phyloP scores from a whole-genome alignment of 2,329 filamentous ascomycete species.

The Aspergillus brasiliensis region DNA sequence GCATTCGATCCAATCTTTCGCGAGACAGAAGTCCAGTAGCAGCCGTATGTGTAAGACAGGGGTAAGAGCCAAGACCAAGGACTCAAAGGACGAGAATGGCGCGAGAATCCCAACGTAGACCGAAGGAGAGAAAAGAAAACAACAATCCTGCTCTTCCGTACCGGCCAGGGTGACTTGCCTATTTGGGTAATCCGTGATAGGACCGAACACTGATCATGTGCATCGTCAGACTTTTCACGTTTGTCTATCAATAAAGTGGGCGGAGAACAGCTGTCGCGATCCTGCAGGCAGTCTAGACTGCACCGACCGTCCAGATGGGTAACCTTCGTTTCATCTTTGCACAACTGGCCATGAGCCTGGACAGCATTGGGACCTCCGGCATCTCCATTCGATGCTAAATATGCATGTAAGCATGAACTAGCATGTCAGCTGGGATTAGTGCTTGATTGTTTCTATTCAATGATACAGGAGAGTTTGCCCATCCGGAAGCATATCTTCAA shows the following conservation, averaged over 20 bases:
- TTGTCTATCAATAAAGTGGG: not conserved
- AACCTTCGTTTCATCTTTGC: not conserved
- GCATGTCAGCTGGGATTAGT: not conserved
- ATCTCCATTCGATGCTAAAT: not conserved
- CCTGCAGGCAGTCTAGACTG: not conserved
- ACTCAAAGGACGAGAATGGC: not conserved
- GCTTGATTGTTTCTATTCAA: not conserved
- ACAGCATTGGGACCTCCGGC: not conserved
- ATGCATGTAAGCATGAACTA: conserved; percentile 1
- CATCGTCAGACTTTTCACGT: conserved; percentile 11
- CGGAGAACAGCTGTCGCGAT: not conserved
- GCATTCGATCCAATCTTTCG: not conserved
- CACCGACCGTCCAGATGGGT: not conserved
- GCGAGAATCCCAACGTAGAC: not conserved
- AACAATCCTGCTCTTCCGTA: not conserved
- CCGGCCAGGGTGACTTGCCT: conserved; percentile 15
- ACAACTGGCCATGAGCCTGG: not conserved
- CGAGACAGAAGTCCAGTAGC: not conserved
- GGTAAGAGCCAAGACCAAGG: not conserved
- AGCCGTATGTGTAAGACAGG: not conserved
- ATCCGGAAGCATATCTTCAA: not conserved
- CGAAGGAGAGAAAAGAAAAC: not conserved
- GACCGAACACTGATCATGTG: conserved; percentile 15
- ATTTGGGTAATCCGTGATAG: conserved; percentile 16
- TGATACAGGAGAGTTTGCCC: not conserved